Evolutionary conservation across 441 rosid genomes (phyloP), one percentile per base, ranked within the genome.

Genomic region (Pelargonium fulgidum): DNA sequence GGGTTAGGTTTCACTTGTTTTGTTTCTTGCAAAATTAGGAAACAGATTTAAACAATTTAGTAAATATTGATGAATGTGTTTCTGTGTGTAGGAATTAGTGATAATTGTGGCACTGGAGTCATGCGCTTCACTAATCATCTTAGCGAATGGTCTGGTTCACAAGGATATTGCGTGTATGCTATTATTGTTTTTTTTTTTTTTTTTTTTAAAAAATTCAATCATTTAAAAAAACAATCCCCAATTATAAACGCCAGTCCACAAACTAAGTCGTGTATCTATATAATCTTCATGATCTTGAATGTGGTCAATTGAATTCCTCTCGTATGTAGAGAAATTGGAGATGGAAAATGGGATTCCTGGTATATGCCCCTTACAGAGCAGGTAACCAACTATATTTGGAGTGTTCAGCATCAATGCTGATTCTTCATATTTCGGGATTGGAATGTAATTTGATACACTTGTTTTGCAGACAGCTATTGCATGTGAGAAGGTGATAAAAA

Each of bases 91-190:
- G 98, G 98, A 36, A 87, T 89, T 39, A 88, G 85, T 72, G 93
- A 89, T 77, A 85, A 87, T 72, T 92, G 98, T 78, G 80, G 85
- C 67, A 73, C 75, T 77, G 87, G 89, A 75, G 73, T 87, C 45
- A 78, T 47, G 58, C 79, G 75, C 7, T 89, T 93, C 83, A 93
- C 90, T 65, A 81, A 88, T 73, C 75, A 50, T 10, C 81, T 91
- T 48, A 64, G 73, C 41, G 70, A 72, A 33, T 79, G 70, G 72
- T 89, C 98, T 62, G 89, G 86, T 65, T 81, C 91, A 64, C 73
- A 85, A 69, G 98, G 97, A 66, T 87, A 61, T 81, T 93, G 98
- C 86, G 26, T 90, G 98, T 87, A 85, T 62, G 87, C 14, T 70
- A 70, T 2, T 41, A 0, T 45, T 47, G 3, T 47, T 29, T n/a